Conservation (phyloP, 2,329 filamentous ascomycete genomes). For the Ophiostoma perfectum region DNA sequence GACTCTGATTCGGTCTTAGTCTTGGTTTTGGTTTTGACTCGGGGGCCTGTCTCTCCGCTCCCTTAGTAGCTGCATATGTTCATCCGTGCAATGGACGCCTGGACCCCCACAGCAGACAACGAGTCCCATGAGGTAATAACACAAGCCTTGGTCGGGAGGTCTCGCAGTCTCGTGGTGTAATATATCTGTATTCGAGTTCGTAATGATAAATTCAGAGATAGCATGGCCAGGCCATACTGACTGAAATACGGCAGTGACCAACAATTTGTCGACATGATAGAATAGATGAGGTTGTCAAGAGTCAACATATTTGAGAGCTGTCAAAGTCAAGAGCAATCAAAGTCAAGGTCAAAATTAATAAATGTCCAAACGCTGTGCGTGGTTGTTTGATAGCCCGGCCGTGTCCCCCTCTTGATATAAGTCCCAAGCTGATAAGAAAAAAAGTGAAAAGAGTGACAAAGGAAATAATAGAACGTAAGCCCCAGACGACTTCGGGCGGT, state of each 20-base stretch:
- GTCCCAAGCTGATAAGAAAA: background rate
- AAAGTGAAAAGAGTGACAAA: background rate
- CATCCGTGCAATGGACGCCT: too few relatives aligned
- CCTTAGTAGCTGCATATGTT: background rate
- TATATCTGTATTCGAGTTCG: background rate
- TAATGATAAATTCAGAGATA: too few relatives aligned
- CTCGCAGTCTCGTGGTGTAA: background rate
- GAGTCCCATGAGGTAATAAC: background rate
- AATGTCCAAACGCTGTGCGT: slow-evolving; percentile 11
- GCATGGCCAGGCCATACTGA: too few relatives aligned
- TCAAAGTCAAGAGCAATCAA: background rate
- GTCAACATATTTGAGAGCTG: background rate
- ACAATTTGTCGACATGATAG: too few relatives aligned
- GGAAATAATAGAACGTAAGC: background rate
- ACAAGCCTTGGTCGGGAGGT: background rate
- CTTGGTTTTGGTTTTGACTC: background rate
- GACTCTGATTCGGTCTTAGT: background rate
- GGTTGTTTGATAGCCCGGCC: background rate
- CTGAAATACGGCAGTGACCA: too few relatives aligned
- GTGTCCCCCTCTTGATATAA: slow-evolving; percentile 7
- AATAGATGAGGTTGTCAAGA: background rate
- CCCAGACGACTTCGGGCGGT: background rate
- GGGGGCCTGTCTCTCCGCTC: background rate
- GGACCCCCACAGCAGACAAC: background rate
- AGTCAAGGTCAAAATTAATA: background rate